phyloP scores from a whole-genome alignment of 306 rosid species.

The Cucurbita moschata region DNA sequence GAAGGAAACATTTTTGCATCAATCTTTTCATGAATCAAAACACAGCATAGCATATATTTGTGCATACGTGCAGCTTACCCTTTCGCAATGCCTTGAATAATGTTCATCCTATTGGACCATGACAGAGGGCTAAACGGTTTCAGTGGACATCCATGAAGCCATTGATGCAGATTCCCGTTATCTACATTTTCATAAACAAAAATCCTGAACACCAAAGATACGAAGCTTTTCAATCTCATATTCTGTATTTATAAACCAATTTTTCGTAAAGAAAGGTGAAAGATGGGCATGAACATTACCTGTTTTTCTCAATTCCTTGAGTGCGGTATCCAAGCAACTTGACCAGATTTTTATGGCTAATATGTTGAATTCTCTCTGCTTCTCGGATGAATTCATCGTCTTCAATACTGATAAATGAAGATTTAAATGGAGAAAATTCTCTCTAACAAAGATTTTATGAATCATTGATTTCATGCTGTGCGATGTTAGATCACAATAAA shows the following conservation, averaged over 20 bases:
- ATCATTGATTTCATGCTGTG: background rate
- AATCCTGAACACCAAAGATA: conserved; percentile 20
- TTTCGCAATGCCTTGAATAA: conserved; percentile 46
- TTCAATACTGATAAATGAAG: conserved; percentile 19
- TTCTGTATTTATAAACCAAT: background rate
- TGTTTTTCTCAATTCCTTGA: conserved; percentile 32
- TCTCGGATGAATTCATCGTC: conserved; percentile 32
- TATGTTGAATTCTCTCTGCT: conserved; percentile 40
- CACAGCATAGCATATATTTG: background rate
- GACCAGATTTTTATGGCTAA: conserved; percentile 39
- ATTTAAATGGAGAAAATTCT: background rate
- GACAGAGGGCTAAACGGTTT: conserved; percentile 33
- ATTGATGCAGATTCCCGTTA: conserved; percentile 37
- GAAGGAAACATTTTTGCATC: background rate
- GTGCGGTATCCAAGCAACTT: conserved; percentile 40
- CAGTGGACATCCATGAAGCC: conserved; percentile 46
- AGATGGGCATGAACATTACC: background rate
- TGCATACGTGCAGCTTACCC: conserved; percentile 30
- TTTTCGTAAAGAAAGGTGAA: background rate
- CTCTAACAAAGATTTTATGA: background rate
- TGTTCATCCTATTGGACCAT: conserved; percentile 38
- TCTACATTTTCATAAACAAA: conserved; percentile 42
- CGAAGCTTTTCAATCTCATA: background rate
- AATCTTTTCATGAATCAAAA: background rate
- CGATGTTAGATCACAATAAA: background rate